These are phyloP conservation scores for Russula brevipes DNA, from an alignment of 768 basidiomycete species.

Conservation along the genomic window DNA sequence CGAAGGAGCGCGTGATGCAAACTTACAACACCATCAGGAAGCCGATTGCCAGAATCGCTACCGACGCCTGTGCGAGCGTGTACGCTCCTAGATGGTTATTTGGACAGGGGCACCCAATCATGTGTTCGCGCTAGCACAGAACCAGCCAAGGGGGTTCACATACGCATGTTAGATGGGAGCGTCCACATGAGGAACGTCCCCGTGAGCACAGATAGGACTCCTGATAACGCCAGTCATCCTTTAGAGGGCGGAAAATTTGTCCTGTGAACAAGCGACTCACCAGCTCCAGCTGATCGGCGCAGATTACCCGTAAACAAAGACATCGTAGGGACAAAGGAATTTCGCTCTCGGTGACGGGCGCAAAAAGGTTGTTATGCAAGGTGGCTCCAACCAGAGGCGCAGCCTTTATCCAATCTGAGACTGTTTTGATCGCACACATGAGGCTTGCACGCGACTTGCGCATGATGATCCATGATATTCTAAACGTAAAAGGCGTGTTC, in stretches of 20 bases:
- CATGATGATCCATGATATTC: slow-evolving; percentile 14
- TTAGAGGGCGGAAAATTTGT: no score
- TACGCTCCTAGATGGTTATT: slow-evolving; percentile 28
- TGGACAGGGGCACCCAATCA: background rate
- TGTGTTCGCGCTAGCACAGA: slow-evolving; percentile 7
- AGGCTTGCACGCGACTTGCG: slow-evolving; percentile 19
- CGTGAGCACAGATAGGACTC: slow-evolving; percentile 14
- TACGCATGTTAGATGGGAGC: slow-evolving; percentile 44
- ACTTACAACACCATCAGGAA: slow-evolving; percentile 61
- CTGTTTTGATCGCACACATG: slow-evolving; percentile 11
- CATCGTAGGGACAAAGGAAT: slow-evolving; percentile 9
- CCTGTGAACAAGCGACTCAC: slow-evolving; percentile 12
- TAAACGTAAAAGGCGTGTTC: slow-evolving; percentile 18
- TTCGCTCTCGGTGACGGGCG: background rate
- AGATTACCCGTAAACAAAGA: slow-evolving; percentile 23
- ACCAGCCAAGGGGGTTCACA: slow-evolving; percentile 13
- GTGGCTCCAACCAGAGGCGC: background rate
- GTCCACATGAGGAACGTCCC: slow-evolving; percentile 20
- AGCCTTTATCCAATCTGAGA: slow-evolving; percentile 6
- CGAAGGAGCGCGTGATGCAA: slow-evolving; percentile 12
- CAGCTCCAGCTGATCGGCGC: slow-evolving; percentile 23
- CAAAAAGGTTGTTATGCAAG: slow-evolving; percentile 5
- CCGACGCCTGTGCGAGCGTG: slow-evolving; percentile 54
- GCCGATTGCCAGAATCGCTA: slow-evolving; percentile 63
- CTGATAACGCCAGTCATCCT: background rate